Base-by-base conservation (phyloP, 257 asterid genomes). In the Ophiorrhiza pumila region DNA sequence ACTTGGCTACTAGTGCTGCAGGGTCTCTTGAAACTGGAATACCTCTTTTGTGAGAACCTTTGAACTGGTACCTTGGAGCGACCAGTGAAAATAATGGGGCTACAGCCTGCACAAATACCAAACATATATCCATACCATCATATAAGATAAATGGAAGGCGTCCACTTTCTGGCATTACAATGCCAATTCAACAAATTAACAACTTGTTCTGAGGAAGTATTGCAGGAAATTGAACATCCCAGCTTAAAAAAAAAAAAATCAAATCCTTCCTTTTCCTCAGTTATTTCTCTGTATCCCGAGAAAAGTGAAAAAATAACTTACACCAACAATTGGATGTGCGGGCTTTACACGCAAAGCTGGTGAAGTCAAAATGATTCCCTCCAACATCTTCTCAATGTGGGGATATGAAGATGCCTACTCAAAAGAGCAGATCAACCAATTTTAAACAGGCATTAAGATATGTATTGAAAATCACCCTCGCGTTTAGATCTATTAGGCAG, bases 341-440 rank as follows among this genome's bases (percentile, higher is more conserved):
- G 98, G 98, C 90, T 85, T 95, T 82, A 95, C 99, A 29, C 98
- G 97, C 80, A 95, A 78, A 41, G 99, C 99, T 69, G 99, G 99
- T 67, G 99, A 95, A 76, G 98, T 95, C 87, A 95, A 79, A 78
- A 92, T 85, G 78, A 95, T 79, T 55, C 99, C 99, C 77, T 95
- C 96, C 80, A 95, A 70, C 97, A 89, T 92, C 79, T 81, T 85
- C 84, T 90, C 90, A 41, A 92, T 81, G 67, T 77, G 91, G 49
- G 94, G 90, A 81, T 83, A 82, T 18, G 95, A 86, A 77, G 96
- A 89, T 68, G 99, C 98, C 99, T 95, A 72, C 50, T 72, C 45
- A 76, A 49, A 78, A 46, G 45, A 80, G 37, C 65, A 74, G 50
- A 76, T 69, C 41, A 63, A 15, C 1, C 59, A 42, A 41, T 14